phyloP scores from a whole-genome alignment of 1,284 basidiomycete species.

The Ceratobasidium theobromae region DNA sequence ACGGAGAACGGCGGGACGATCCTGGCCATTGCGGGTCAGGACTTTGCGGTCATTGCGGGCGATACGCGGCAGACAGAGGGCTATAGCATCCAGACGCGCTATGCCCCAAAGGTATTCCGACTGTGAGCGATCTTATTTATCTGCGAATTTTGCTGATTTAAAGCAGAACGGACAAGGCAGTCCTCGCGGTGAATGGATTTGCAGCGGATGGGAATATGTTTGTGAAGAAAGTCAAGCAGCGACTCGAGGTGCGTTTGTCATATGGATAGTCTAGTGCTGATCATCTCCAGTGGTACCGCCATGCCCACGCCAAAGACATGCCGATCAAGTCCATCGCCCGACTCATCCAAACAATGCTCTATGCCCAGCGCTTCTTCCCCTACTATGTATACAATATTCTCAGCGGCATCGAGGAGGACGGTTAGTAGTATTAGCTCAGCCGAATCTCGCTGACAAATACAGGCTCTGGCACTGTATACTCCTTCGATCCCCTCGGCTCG shows the following conservation, averaged over 20 bases:
- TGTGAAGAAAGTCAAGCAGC: constrained; percentile 90
- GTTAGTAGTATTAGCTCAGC: constrained; percentile 50
- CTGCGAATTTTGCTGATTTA: constrained; percentile 16
- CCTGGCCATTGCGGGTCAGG: constrained; percentile 87
- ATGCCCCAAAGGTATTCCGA: constrained; percentile 88
- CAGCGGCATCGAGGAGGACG: constrained; percentile 91
- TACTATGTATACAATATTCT: constrained; percentile 96
- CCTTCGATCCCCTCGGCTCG: constrained; percentile 93
- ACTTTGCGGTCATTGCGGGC: constrained; percentile 90
- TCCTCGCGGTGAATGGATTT: constrained; percentile 92
- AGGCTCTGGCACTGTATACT: constrained; percentile 94
- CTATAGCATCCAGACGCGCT: constrained; percentile 92
- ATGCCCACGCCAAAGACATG: constrained; percentile 93
- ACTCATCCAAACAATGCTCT: constrained; percentile 95
- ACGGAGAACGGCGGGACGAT: constrained; percentile 91
- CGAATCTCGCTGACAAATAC: neutral
- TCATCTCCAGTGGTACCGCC: constrained; percentile 79
- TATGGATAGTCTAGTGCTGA: constrained; percentile 37
- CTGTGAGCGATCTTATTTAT: constrained; percentile 53
- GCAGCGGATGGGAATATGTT: constrained; percentile 95
- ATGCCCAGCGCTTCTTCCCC: constrained; percentile 91
- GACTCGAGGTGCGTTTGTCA: constrained; percentile 71
- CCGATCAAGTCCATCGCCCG: constrained; percentile 88
- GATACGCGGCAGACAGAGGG: constrained; percentile 95
- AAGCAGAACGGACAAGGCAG: constrained; percentile 84